A percentile compares a stretch with the other conserved stretches of the same genome.
Conservation (phyloP, 2,329 filamentous ascomycete species). For the Verticillium albo-atrum region DNA sequence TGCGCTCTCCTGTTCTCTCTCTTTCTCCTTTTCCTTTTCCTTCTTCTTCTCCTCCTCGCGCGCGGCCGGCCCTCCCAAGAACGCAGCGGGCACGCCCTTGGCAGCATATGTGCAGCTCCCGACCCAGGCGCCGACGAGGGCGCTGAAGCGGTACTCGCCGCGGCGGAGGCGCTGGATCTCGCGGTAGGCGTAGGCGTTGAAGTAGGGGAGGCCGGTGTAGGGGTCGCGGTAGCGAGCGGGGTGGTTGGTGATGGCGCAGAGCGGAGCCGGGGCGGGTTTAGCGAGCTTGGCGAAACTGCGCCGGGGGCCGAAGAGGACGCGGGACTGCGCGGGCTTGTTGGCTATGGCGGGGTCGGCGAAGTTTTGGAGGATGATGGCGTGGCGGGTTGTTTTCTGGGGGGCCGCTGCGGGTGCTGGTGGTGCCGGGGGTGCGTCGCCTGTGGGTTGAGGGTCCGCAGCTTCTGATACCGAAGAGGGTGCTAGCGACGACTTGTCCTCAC, state of each 20-base stretch:
- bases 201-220: slow-evolving; percentile 75
- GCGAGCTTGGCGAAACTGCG: slow-evolving; percentile 53
- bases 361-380: slow-evolving; percentile 56
- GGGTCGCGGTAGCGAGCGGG: slow-evolving; percentile 83
- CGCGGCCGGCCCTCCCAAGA: slow-evolving; percentile 32
- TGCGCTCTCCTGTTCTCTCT: background rate
- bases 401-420: slow-evolving; percentile 7
- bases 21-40: background rate
- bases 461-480: slow-evolving; percentile 7
- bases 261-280: slow-evolving; percentile 46
- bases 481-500: too few species aligned
- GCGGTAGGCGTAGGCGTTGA: slow-evolving; percentile 73
- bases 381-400: slow-evolving; percentile 40
- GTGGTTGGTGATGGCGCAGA: slow-evolving; percentile 80
- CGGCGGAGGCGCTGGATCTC: slow-evolving; percentile 71
- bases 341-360: slow-evolving; percentile 53
- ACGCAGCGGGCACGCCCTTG: slow-evolving; percentile 75
- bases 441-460: background rate
- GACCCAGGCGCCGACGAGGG: slow-evolving; percentile 76
- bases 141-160: slow-evolving; percentile 79
- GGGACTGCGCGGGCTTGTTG: slow-evolving; percentile 53
- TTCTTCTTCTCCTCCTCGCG: slow-evolving; percentile 5
- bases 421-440: background rate
- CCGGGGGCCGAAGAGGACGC: slow-evolving; percentile 48
- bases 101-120: slow-evolving; percentile 63